Conservation (phyloP, 257 asterid species). For the Cordia subcordata region DNA sequence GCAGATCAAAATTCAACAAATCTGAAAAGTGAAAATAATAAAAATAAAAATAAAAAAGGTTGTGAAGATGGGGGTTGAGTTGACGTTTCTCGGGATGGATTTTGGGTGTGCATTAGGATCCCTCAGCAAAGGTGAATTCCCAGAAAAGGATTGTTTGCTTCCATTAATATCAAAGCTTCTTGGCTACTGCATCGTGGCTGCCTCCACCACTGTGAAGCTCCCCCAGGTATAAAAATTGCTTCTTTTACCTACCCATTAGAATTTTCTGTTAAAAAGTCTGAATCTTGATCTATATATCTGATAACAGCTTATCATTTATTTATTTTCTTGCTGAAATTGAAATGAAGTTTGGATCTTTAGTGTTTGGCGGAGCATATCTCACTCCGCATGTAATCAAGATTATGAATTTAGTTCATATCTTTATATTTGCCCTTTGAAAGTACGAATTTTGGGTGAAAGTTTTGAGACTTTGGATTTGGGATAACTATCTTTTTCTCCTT, state of each 20-base stretch:
- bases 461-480: too few relatives aligned
- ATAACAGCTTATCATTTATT: slow-evolving; percentile 1
- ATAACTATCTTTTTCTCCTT: too few relatives aligned
- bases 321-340: background rate
- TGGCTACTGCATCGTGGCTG: slow-evolving; percentile 93
- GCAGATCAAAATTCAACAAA: too few relatives aligned
- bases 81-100: slow-evolving; percentile 82
- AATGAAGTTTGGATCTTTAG: slow-evolving; percentile 18
- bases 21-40: too few relatives aligned
- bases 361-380: slow-evolving; percentile 1
- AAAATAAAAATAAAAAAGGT: too few relatives aligned
- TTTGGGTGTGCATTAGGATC: slow-evolving; percentile 84
- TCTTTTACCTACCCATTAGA: background rate
- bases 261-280: background rate
- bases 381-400: background rate
- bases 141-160: slow-evolving; percentile 88
- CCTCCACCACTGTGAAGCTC: slow-evolving; percentile 93
- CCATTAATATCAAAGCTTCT: slow-evolving; percentile 82
- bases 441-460: too few relatives aligned
- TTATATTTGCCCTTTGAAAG: too few relatives aligned
- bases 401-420: background rate
- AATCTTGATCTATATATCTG: slow-evolving; percentile 19
- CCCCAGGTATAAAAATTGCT: slow-evolving; percentile 58
- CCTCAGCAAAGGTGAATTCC: slow-evolving; percentile 65
- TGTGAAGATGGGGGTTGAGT: slow-evolving; percentile 27